Percentiles rank a stretch among this genome's conserved stretches.
Evolutionary conservation across 73 alveolate genomes (phyloP).

Genomic region (Effrenium voratum): DNA sequence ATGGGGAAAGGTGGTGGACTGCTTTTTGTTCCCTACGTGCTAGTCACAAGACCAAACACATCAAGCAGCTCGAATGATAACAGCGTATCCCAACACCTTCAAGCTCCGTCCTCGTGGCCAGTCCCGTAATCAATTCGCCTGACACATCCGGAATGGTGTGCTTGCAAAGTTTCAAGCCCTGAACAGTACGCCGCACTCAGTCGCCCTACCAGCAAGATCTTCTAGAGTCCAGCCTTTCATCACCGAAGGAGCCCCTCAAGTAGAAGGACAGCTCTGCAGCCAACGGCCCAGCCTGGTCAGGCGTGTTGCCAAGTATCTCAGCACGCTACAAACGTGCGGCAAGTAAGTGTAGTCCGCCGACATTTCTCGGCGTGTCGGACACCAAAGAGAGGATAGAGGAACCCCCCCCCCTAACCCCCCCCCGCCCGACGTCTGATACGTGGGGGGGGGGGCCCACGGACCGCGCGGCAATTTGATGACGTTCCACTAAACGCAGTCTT

Average conservation of each 20-base stretch:
- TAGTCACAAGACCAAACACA: too few species aligned
- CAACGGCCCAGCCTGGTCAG: conserved; percentile 14
- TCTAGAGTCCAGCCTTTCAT: conserved; percentile 20
- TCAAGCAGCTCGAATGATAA: too few species aligned
- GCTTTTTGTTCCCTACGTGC: too few species aligned
- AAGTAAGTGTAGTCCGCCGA: background rate
- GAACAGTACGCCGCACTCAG: background rate
- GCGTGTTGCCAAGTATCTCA: background rate
- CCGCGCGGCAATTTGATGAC: too few species aligned
- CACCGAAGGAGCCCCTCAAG: conserved; percentile 73
- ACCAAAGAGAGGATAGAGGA: too few species aligned
- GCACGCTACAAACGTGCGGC: background rate
- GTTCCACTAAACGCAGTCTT: too few species aligned
- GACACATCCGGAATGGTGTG: background rate
- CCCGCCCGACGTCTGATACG: too few species aligned
- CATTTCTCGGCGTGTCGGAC: too few species aligned
- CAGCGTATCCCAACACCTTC: background rate
- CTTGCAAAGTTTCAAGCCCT: background rate
- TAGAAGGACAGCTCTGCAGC: conserved; percentile 56
- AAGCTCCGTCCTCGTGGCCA: conserved; percentile 52
- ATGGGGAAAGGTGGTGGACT: too few species aligned
- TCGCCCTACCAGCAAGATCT: background rate
- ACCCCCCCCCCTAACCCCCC: too few species aligned
- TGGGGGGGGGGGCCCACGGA: too few species aligned
- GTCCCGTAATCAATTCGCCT: conserved; percentile 85